Evolutionary conservation across 352 stramenopile genomes (phyloP), one percentile per base, ranked within the genome.

Genomic region (Phytophthora megakarya): DNA sequence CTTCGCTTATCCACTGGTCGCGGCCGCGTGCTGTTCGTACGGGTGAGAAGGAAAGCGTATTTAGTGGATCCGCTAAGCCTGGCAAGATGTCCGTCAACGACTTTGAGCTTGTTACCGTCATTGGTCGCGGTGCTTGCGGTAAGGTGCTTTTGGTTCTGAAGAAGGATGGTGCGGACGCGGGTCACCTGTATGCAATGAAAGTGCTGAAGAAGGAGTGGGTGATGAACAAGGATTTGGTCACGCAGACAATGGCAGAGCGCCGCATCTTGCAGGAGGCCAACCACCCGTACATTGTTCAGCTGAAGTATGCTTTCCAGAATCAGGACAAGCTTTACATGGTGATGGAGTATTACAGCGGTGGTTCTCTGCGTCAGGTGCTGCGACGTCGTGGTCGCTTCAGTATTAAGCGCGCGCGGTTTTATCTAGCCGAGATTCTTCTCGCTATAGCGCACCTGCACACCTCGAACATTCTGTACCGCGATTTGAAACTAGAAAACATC

Each of bases 311-410:
- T 22, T 90, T 90, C 69, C 81, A 90, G 66, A 90, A 89, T 65
- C 80, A 88, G 46, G 80, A 90, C 72, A 90, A 90, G 61, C 70
- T 90, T 13, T 90, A 90, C 67, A 90, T 90, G 81, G 81, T 90
- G 38, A 90, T 90, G 81, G 81, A 90, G 39, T 90, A 89, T 53
- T 90, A 90, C 70, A 89, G 80, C 54, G 81, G 81, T 51, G 81
- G 81, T 10, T 89, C 79, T 22, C 64, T 90, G 16, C 79, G 81
- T 47, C 79, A 90, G 48, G 80, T 89, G 38, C 67, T 90, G 57
- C 79, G 81, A 37, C 78, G 80, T 46, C 76, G 79, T 28, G 80
- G 78, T 37, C 75, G 80, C 22, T 91, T 91, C 52, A 89, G 82
- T 48, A 89, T 89, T 57, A 88, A 88, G 58, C 76, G 80, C 57